Conservation (phyloP, 2,329 filamentous ascomycete species). For the Esteya vermicola region DNA sequence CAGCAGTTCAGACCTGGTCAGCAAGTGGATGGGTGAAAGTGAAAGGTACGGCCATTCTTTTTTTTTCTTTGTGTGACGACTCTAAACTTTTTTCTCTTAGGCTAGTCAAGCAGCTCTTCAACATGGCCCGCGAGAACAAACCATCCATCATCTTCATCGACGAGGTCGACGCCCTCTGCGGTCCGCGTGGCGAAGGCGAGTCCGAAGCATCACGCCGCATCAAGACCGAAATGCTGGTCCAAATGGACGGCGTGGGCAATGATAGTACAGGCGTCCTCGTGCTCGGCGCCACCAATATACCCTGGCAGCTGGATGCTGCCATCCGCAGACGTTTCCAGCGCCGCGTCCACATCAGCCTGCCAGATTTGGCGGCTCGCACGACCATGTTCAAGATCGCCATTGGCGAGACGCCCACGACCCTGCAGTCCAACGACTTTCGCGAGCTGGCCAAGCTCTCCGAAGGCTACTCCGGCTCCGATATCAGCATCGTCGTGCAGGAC, state of each 20-base stretch:
- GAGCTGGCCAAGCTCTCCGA: conserved; percentile 71
- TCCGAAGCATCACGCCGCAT: conserved; percentile 94
- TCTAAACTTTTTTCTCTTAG: conserved; percentile 26
- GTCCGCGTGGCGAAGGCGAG: conserved; percentile 84
- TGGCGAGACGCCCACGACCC: conserved; percentile 79
- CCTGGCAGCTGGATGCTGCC: conserved; percentile 93
- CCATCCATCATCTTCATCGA: conserved; percentile 60
- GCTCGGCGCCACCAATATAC: conserved; percentile 92
- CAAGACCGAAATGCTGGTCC: conserved; percentile 95
- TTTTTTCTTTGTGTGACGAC: background rate
- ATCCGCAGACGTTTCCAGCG: conserved; percentile 94
- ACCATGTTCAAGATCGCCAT: conserved; percentile 93
- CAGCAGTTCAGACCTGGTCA: conserved; percentile 90
- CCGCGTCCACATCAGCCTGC: conserved; percentile 87
- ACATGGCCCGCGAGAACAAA: conserved; percentile 95
- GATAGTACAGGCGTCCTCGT: conserved; percentile 91
- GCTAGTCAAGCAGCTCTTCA: conserved; percentile 91
- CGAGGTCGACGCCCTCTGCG: conserved; percentile 73
- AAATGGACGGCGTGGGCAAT: conserved; percentile 98
- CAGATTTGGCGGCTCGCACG: conserved; percentile 73
- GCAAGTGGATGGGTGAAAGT: conserved; percentile 99
- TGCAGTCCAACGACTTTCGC: conserved; percentile 65
- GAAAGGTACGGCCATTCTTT: conserved; percentile 53
- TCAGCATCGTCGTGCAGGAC: conserved; percentile 87
- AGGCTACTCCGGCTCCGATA: conserved; percentile 93